Conservation (phyloP, 495 filamentous ascomycete genomes). For the Oleoguttula mirabilis region DNA sequence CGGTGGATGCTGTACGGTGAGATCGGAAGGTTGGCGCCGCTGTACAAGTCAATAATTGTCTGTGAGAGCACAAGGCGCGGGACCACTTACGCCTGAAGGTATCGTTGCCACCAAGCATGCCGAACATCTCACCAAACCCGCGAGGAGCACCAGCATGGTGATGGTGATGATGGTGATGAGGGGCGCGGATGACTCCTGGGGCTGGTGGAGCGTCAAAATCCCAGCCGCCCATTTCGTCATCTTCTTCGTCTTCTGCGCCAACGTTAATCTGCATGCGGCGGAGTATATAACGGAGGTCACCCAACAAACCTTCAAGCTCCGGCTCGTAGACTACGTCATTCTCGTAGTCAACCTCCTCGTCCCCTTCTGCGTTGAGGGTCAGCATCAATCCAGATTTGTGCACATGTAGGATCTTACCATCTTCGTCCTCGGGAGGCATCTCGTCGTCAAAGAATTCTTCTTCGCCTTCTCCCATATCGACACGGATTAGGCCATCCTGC, state of each 20-base stretch:
- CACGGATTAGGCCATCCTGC: conserved; percentile 7
- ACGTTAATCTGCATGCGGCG: conserved; percentile 1
- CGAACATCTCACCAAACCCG: conserved; percentile 12
- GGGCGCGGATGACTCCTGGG: conserved; percentile 30
- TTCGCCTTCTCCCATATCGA: conserved; percentile 15
- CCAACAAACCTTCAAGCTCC: conserved; percentile 26
- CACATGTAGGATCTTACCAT: conserved; percentile 20
- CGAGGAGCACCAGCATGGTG: conserved; percentile 35
- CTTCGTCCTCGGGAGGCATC: conserved; percentile 46
- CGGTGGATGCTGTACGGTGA: conserved; percentile 39
- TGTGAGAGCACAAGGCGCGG: background rate
- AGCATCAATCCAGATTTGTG: background rate
- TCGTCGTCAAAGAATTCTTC: conserved; percentile 42
- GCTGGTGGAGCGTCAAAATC: conserved; percentile 35
- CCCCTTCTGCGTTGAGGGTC: conserved; percentile 23
- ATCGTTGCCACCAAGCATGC: conserved; percentile 16
- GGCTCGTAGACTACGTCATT: conserved; percentile 31
- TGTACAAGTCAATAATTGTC: background rate
- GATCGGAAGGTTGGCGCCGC: conserved; percentile 28
- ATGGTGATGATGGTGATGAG: conserved; percentile 37
- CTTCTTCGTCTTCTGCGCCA: conserved; percentile 18
- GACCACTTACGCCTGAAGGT: conserved; percentile 6
- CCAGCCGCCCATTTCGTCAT: conserved; percentile 39
- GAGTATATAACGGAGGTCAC: background rate
- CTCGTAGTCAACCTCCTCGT: conserved; percentile 31